Evolutionary conservation across 1,139 yeast species (phyloP).

Genomic region (Protomyces inouyei): DNA sequence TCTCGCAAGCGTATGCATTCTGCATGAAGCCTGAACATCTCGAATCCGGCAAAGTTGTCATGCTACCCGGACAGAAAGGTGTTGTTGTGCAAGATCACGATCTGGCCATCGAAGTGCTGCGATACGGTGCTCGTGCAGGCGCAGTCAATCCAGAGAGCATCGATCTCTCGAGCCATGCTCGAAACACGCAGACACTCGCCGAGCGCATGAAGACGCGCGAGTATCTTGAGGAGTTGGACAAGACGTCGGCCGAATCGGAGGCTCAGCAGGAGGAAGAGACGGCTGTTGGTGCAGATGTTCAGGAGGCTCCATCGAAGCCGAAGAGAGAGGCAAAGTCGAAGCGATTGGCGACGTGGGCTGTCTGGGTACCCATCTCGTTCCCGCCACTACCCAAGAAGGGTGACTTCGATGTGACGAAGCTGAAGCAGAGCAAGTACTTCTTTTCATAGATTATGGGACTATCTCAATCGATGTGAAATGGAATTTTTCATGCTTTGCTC

Average conservation of each 20-base stretch:
- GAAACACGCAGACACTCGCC: background rate
- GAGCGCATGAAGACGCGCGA: slow-evolving; percentile 9
- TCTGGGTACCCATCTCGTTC: slow-evolving; percentile 44
- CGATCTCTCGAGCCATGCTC: background rate
- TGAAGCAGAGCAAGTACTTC: slow-evolving; percentile 73
- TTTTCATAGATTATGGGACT: slow-evolving; percentile 45
- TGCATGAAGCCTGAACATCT: slow-evolving; percentile 49
- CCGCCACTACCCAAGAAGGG: slow-evolving; percentile 80
- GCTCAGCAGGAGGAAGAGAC: slow-evolving; percentile 19
- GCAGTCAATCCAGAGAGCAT: background rate
- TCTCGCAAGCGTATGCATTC: slow-evolving; percentile 54
- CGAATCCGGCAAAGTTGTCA: slow-evolving; percentile 46
- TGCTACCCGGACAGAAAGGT: slow-evolving; percentile 1
- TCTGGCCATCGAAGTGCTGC: slow-evolving; percentile 10
- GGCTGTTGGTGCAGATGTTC: slow-evolving; percentile 18
- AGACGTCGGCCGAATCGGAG: slow-evolving; percentile 29
- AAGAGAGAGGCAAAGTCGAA: background rate
- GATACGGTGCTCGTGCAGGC: background rate
- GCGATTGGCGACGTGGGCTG: slow-evolving; percentile 3
- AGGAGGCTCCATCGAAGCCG: background rate
- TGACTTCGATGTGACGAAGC: slow-evolving; percentile 69
- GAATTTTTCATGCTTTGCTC: background rate
- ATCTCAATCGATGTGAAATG: background rate
- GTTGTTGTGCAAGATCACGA: slow-evolving; percentile 5
- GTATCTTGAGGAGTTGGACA: slow-evolving; percentile 25